Conservation (phyloP, 192 early-diverging fungal species). For the Backusella sp. region DNA sequence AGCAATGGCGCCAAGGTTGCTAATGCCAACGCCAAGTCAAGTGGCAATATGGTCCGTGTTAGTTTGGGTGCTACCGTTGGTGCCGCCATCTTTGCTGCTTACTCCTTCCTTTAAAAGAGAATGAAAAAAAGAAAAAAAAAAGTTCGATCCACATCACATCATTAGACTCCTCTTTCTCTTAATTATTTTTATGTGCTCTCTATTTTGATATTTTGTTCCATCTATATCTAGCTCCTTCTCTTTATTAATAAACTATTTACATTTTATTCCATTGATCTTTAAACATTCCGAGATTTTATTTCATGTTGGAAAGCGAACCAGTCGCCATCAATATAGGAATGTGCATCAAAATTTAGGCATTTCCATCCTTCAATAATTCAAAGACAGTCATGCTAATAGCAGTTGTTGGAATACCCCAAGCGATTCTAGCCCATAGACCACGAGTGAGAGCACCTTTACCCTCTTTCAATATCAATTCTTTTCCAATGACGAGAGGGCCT, state of each 20-base stretch:
- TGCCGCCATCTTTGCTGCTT: neutral
- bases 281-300: neutral
- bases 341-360: neutral
- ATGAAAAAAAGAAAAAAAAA: neutral
- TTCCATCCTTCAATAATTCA: conserved; percentile 41
- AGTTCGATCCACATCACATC: neutral
- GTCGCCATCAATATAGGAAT: conserved; percentile 1
- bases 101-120: neutral
- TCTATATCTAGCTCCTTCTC: conserved; percentile 5
- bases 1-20: neutral
- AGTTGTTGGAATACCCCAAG: conserved; percentile 69
- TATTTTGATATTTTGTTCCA: conserved; percentile 3
- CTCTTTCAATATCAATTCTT: conserved; percentile 47
- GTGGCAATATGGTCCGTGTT: neutral
- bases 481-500: conserved; percentile 40
- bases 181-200: neutral
- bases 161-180: neutral
- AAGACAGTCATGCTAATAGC: conserved; percentile 73
- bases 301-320: conserved; percentile 1
- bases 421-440: conserved; percentile 64
- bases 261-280: neutral
- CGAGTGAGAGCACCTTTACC: conserved; percentile 65
- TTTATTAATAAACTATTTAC: conserved; percentile 2
- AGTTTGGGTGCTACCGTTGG: neutral
- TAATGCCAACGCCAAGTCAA: conserved; percentile 5